These are phyloP conservation scores for Pholiota microspora DNA, from an alignment of 768 basidiomycete genomes.

Conservation along the genomic window DNA sequence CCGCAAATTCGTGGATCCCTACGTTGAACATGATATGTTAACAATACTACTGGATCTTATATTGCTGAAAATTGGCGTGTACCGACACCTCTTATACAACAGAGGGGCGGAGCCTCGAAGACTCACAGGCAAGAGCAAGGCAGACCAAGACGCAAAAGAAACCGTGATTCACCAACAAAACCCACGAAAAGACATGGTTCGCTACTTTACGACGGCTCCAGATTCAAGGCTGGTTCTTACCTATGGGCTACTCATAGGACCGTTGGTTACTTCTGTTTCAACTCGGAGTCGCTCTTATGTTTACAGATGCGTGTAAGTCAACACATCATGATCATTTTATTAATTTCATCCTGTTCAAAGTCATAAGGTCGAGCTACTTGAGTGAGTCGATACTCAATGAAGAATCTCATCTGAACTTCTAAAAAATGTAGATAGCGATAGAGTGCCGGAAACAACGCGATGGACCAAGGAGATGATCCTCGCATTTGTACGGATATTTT, in stretches of 20 bases:
- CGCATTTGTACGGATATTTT: constrained; percentile 34
- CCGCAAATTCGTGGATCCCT: constrained; percentile 75
- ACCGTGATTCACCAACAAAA: not conserved
- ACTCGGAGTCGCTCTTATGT: constrained; percentile 56
- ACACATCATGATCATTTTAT: constrained; percentile 1
- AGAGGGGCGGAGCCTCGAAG: constrained; percentile 65
- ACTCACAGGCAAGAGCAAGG: constrained; percentile 20
- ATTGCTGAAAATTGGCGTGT: constrained; percentile 78
- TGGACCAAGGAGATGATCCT: constrained; percentile 52
- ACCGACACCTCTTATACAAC: constrained; percentile 80
- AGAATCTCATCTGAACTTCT: not conserved
- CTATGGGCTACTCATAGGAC: constrained; percentile 32
- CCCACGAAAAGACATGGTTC: constrained; percentile 5
- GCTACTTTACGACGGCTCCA: not conserved
- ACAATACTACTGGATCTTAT: constrained; percentile 78
- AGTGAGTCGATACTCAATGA: constrained; percentile 34
- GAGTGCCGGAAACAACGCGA: constrained; percentile 32
- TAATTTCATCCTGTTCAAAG: constrained; percentile 31
- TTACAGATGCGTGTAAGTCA: constrained; percentile 66
- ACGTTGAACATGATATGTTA: constrained; percentile 80
- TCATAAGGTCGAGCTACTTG: constrained; percentile 77
- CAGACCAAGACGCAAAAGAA: not conserved
- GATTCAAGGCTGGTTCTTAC: not conserved
- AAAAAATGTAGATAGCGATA: not conserved
- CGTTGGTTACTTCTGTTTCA: constrained; percentile 60